Percentiles rank a stretch among this genome's conserved stretches.
Evolutionary conservation across 2,329 filamentous ascomycete genomes (phyloP).

Genomic region (Fusarium equiseti): DNA sequence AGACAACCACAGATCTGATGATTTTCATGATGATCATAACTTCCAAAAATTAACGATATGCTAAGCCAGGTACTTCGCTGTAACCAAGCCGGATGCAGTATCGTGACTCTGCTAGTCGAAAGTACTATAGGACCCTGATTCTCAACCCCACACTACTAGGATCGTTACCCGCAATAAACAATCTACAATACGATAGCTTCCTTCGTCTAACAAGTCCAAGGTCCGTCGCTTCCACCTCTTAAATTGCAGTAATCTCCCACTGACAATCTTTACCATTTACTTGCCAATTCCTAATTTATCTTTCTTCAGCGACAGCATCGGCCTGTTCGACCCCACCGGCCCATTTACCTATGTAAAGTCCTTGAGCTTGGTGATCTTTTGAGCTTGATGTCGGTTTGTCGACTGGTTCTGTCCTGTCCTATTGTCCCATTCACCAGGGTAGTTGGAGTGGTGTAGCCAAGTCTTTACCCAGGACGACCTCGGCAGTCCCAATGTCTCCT

Average conservation of each 20-base stretch:
- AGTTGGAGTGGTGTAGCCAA: conserved; percentile 74
- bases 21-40: conserved; percentile 15
- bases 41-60: conserved; percentile 29
- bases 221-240: conserved; percentile 9
- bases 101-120: conserved; percentile 34
- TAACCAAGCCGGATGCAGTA: conserved; percentile 17
- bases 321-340: conserved; percentile 2
- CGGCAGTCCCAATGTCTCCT: conserved; percentile 78
- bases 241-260: conserved; percentile 40
- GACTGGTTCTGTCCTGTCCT: conserved; percentile 16
- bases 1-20: background rate
- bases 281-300: background rate
- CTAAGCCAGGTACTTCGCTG: conserved; percentile 13
- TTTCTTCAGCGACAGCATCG: background rate
- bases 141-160: conserved; percentile 37
- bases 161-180: conserved; percentile 5
- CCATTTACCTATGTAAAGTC: background rate
- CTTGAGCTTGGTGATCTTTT: background rate
- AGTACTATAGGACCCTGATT: conserved; percentile 33
- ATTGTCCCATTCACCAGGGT: conserved; percentile 65
- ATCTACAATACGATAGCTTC: conserved; percentile 23
- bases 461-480: conserved; percentile 70
- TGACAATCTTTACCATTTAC: conserved; percentile 5
- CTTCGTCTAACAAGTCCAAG: conserved; percentile 17
- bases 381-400: background rate